Evolutionary conservation across 352 stramenopile genomes (phyloP), one percentile per base, ranked within the genome.

Genomic region (Pythium dissimile): DNA sequence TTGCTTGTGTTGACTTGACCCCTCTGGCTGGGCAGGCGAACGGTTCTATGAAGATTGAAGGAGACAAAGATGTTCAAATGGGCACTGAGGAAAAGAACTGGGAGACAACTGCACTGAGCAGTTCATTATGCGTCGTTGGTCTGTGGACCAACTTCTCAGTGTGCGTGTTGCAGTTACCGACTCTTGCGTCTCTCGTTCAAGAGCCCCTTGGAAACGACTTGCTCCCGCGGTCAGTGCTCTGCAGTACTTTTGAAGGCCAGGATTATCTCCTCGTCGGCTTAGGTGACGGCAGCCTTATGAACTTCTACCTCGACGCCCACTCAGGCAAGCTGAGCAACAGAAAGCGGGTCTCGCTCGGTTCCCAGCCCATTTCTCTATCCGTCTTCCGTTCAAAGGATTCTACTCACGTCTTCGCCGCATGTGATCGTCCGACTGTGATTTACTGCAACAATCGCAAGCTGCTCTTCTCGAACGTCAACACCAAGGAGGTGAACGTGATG

Each of bases 391-490:
- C 85, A 31, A 96, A 94, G 51, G 91, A 96, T 39, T 85, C 92
- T 41, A 96, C 78, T 21, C 97, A 98, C 66, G 93, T 99, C 15
- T 98, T 99, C 56, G 96, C 96, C 18, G 89, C 95, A 20, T 98
- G 94, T 51, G 97, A 99, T 71, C 81, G 96, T 11, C 97, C 97
- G 45, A 99, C 96, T 2, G 94, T 99, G 8, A 97, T 99, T 20
- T 99, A 99, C 67, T 89, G 94, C 16, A 95, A 88, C 63, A 97
- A 97, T 64, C 88, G 89, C 49, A 98, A 98, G 64, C 70, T 99
- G 11, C 83, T 97, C 34, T 99, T 98, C 66, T 98, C 96, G 13
- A 99, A 98, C 51, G 91, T 95, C 41, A 95, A 95, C 69, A 83
- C 80, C 12, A 94, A 91, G 64, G 84, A 98, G 65, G 89, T 98